Evolutionary conservation across 148 eudicot species (phyloP).

Genomic region (Vaccinium vitisidaea): DNA sequence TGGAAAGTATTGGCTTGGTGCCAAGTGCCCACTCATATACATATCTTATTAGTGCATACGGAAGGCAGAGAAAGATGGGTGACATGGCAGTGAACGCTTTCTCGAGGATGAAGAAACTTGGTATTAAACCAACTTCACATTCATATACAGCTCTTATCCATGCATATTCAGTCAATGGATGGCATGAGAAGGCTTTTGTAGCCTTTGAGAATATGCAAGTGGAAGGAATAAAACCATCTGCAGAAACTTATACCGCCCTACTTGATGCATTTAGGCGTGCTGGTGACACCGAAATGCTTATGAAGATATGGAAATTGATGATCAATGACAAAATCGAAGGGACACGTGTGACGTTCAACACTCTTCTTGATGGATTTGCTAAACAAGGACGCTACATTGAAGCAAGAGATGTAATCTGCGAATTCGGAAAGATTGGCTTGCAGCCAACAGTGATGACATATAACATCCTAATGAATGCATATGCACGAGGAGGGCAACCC

Average conservation of each 20-base stretch:
- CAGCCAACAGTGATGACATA: constrained; percentile 87
- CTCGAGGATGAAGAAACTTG: constrained; percentile 76
- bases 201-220: constrained; percentile 74
- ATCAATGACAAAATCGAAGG: constrained; percentile 67
- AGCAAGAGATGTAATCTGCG: constrained; percentile 79
- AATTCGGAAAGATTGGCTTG: constrained; percentile 75
- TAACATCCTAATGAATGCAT: constrained; percentile 94
- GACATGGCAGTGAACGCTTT: constrained; percentile 93
- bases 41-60: constrained; percentile 80
- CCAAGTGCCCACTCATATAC: constrained; percentile 86
- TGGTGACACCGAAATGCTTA: constrained; percentile 71
- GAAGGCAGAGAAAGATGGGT: constrained; percentile 80
- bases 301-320: constrained; percentile 89
- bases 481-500: constrained; percentile 88
- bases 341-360: constrained; percentile 78
- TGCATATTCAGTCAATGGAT: constrained; percentile 70
- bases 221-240: constrained; percentile 75
- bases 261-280: constrained; percentile 88
- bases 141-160: constrained; percentile 90
- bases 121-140: constrained; percentile 79
- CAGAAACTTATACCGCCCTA: constrained; percentile 86
- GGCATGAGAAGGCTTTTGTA: constrained; percentile 87
- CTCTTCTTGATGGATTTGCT: constrained; percentile 86
- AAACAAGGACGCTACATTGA: constrained; percentile 84
- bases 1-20: constrained; percentile 55